Evolutionary conservation across 371 early-diverging fungal species (phyloP).

Genomic region (Apophysomyces variabilis): DNA sequence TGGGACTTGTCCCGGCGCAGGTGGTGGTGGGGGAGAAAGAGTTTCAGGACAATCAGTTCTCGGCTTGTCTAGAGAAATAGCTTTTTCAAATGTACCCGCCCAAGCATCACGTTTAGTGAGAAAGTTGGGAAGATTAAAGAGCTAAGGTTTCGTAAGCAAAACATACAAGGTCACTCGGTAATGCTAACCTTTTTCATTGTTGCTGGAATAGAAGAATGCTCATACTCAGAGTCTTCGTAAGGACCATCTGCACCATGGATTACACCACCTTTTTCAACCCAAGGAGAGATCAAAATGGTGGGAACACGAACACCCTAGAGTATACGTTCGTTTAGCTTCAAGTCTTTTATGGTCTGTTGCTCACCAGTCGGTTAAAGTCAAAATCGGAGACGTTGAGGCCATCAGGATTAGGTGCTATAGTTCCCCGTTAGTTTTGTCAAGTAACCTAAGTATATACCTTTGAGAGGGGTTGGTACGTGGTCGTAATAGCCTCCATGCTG

Average conservation of each 20-base stretch:
- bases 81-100: constrained; percentile 34
- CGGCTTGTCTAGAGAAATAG: constrained; percentile 24
- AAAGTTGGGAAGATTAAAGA: constrained; percentile 34
- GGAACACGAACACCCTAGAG: constrained; percentile 54
- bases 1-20: constrained; percentile 14
- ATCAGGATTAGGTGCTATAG: constrained; percentile 33
- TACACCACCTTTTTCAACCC: constrained; percentile 47
- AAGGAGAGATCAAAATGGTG: constrained; percentile 50
- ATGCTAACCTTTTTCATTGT: constrained; percentile 38
- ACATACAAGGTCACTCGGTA: not conserved
- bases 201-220: constrained; percentile 52
- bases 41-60: constrained; percentile 27
- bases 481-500: constrained; percentile 31
- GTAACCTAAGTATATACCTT: constrained; percentile 1
- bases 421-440: not conserved
- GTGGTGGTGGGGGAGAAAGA: constrained; percentile 24
- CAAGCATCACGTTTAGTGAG: constrained; percentile 33
- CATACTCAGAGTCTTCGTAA: constrained; percentile 33
- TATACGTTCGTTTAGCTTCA: not conserved
- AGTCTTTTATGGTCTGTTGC: not conserved
- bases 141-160: constrained; percentile 7
- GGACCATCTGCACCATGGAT: constrained; percentile 29
- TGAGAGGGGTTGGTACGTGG: constrained; percentile 32
- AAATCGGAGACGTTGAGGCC: constrained; percentile 30
- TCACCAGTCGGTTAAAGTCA: constrained; percentile 29